Percentiles rank a stretch among this genome's conserved stretches.
phyloP scores from a whole-genome alignment of 140 eudicot genomes.

The Bidens hawaiensis region DNA sequence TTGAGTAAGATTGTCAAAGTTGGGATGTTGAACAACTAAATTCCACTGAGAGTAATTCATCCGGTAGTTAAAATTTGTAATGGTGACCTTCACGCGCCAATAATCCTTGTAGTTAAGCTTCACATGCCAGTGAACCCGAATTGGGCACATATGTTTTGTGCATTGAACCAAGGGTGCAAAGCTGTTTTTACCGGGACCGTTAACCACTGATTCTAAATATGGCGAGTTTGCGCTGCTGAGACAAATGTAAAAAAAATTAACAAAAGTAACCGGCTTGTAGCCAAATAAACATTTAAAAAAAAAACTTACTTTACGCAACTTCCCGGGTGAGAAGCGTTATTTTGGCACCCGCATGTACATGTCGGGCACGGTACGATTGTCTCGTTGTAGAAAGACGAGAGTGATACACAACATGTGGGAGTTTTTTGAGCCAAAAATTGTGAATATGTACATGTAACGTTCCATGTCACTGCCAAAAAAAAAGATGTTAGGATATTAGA shows the following conservation, averaged over 20 bases:
- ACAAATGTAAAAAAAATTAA: background rate
- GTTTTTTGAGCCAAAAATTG: slow-evolving; percentile 82
- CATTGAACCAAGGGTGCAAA: slow-evolving; percentile 76
- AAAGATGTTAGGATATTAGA: slow-evolving; percentile 15
- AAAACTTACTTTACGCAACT: slow-evolving; percentile 74
- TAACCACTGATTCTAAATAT: slow-evolving; percentile 63
- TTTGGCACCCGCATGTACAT: slow-evolving; percentile 91
- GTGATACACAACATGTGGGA: slow-evolving; percentile 89
- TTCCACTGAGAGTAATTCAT: slow-evolving; percentile 94
- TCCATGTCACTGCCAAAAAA: slow-evolving; percentile 94
- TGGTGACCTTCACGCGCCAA: slow-evolving; percentile 89
- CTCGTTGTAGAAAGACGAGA: slow-evolving; percentile 84
- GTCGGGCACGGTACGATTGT: slow-evolving; percentile 85
- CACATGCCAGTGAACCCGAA: slow-evolving; percentile 91
- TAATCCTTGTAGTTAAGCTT: slow-evolving; percentile 83
- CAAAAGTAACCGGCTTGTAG: background rate
- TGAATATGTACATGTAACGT: slow-evolving; percentile 86
- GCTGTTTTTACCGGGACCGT: slow-evolving; percentile 46
- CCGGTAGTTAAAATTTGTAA: slow-evolving; percentile 83
- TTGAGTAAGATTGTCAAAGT: slow-evolving; percentile 73
- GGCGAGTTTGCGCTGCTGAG: slow-evolving; percentile 57
- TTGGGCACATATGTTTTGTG: slow-evolving; percentile 92
- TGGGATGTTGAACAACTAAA: slow-evolving; percentile 84
- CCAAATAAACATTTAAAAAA: background rate
- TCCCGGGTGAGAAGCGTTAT: slow-evolving; percentile 60